A percentile compares a stretch with the other conserved stretches of the same genome.
phyloP scores from a whole-genome alignment of 768 basidiomycete species.

The Russula earlei region DNA sequence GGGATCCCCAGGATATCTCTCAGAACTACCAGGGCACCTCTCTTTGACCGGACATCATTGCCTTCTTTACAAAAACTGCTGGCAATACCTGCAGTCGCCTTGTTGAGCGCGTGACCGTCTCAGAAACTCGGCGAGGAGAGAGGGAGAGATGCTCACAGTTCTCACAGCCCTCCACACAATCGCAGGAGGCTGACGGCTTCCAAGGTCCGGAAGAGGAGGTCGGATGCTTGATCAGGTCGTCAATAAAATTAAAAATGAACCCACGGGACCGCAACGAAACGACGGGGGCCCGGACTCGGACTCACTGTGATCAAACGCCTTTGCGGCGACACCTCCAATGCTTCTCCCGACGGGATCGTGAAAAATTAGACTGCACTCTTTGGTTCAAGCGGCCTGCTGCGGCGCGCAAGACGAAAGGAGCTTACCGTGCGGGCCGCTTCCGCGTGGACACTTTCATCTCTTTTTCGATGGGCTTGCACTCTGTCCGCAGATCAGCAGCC shows the following conservation, averaged over 20 bases:
- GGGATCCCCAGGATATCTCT: conserved; percentile 44
- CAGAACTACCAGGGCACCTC: conserved; percentile 62
- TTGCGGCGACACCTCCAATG: conserved; percentile 57
- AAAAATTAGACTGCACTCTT: conserved; percentile 54
- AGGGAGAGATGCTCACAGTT: conserved; percentile 39
- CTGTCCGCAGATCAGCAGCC: conserved; percentile 61
- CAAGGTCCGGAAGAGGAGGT: conserved; percentile 51
- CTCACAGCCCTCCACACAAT: conserved; percentile 61
- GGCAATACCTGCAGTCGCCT: conserved; percentile 45
- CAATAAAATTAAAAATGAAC: too few relatives aligned
- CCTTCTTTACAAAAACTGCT: conserved; percentile 58
- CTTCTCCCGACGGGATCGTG: conserved; percentile 63
- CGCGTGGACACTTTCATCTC: conserved; percentile 50
- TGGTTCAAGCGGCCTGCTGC: background rate
- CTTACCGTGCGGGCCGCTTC: conserved; percentile 61
- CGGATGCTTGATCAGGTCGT: conserved; percentile 32
- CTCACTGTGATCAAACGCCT: conserved; percentile 76
- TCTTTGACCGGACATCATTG: conserved; percentile 65
- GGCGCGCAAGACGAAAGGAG: background rate
- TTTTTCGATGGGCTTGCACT: conserved; percentile 75
- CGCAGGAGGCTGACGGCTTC: conserved; percentile 48
- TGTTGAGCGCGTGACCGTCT: background rate
- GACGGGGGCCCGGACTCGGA: background rate
- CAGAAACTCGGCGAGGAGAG: background rate
- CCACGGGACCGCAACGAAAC: too few relatives aligned